Evolutionary conservation across 2,329 filamentous ascomycete genomes (phyloP).

Genomic region (Fusarium liriodendri): DNA sequence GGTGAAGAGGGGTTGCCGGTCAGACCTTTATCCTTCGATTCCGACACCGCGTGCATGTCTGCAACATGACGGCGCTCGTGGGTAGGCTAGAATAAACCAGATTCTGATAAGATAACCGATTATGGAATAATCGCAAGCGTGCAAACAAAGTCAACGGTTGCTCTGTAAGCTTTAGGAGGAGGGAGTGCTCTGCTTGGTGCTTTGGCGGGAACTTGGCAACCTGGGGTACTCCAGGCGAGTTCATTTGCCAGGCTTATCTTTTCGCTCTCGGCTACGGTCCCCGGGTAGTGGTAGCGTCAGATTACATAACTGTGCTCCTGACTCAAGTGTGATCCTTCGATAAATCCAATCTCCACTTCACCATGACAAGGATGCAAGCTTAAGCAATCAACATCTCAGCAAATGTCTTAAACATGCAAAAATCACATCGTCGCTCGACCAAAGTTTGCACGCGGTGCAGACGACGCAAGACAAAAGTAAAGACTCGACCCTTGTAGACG

Average conservation of each 20-base stretch:
- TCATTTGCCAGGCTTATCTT: neutral
- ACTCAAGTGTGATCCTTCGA: neutral
- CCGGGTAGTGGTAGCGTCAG: neutral
- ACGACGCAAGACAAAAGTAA: neutral
- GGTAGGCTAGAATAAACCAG: neutral
- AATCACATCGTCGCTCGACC: neutral
- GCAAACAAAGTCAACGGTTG: neutral
- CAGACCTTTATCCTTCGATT: neutral
- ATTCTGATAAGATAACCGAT: neutral
- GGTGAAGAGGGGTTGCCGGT: neutral
- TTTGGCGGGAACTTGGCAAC: neutral
- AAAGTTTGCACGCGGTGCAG: neutral
- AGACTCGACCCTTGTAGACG: neutral
- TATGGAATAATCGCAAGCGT: neutral
- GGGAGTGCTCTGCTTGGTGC: neutral
- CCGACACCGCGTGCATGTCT: neutral
- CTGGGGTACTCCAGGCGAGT: neutral
- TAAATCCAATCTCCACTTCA: neutral
- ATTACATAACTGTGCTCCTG: neutral
- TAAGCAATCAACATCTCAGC: neutral
- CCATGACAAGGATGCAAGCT: neutral
- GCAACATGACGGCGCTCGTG: neutral
- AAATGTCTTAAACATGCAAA: neutral
- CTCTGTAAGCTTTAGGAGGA: neutral
- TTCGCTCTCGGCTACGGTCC: neutral